Conservation (phyloP, 495 filamentous ascomycete species). For the Amphirosellinia nigrospora region DNA sequence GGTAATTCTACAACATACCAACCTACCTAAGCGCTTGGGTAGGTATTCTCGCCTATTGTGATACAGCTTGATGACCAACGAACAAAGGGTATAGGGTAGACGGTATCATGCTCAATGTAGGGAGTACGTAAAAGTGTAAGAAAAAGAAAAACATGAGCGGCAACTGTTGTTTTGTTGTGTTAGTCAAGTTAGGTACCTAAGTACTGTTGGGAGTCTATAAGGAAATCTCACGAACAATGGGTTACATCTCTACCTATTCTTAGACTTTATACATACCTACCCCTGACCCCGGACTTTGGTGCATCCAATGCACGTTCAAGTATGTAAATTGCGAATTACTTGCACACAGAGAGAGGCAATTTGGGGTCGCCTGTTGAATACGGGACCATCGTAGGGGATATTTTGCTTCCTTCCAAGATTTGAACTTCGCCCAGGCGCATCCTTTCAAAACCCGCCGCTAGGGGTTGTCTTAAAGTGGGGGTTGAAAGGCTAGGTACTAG, state of each 20-base stretch:
- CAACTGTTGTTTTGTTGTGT: neutral
- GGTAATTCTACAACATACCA: too few relatives aligned
- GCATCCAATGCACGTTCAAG: neutral
- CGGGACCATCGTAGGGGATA: neutral
- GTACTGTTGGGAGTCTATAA: neutral
- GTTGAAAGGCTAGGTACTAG: too few relatives aligned
- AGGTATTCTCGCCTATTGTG: too few relatives aligned
- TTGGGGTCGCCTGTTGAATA: neutral
- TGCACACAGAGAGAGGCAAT: neutral
- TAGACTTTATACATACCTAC: neutral
- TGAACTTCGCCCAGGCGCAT: neutral
- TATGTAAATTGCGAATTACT: neutral
- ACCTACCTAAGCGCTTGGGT: too few relatives aligned
- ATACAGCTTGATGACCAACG: too few relatives aligned
- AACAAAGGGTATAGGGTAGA: too few relatives aligned
- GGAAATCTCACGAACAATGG: neutral
- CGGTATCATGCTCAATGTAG: too few relatives aligned
- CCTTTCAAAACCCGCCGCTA: neutral
- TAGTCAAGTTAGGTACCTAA: neutral
- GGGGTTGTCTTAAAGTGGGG: constrained; percentile 5
- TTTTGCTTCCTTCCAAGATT: neutral
- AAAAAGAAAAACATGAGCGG: neutral
- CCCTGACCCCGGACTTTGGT: neutral
- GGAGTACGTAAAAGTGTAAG: neutral
- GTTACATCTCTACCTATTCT: neutral